Base-by-base conservation (phyloP, 106 monocot genomes). In the Agapanthus africanus region DNA sequence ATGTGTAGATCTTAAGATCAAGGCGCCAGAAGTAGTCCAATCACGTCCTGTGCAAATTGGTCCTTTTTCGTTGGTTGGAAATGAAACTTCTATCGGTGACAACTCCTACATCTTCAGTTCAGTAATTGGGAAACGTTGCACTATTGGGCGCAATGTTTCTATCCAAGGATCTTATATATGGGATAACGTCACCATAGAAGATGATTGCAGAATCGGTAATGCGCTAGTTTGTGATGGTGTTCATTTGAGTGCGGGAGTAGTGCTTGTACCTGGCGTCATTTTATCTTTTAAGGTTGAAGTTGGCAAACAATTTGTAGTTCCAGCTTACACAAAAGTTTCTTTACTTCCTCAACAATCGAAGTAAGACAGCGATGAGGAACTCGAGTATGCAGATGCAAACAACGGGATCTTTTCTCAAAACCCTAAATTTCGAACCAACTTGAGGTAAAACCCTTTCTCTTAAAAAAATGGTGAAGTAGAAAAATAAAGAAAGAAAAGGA, bases 261-360 rank as follows among this genome's bases (percentile, higher is more conserved):
- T 87, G 59, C 62, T 99, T 40, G 93, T 93, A 63, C 85, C 99
- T 69, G 99, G 99, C 37, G 82, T 81, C 31, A 81, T 99, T 81
- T 78, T 99, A 59, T 99, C 99, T 40, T 99, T 81, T 70, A 99
- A 99, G 93, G 99, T 99, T 54, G 77, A 90, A 81, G 93, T 99
- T 83, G 99, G 93, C 49, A 77, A 85, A 65, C 66, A 90, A 66
- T 51, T 82, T 67, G 66, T 78, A 52, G 63, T 99, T 73, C 93
- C 93, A 74, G 72, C 84, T 62, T 90, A 99, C 62, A 90, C 93
- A 31, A 93, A 90, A 75, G 99, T 99, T 54, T 93, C 99, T 56
- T 72, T 93, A 68, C 84, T 87, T 65, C 93, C 83, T 66, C 99
- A 99, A 68, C 99, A 92, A 61, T 85, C 78, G 40, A 84, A 76